Base-by-base conservation (phyloP, 345 rosid genomes). In the Diplotaxis tenuifolia region DNA sequence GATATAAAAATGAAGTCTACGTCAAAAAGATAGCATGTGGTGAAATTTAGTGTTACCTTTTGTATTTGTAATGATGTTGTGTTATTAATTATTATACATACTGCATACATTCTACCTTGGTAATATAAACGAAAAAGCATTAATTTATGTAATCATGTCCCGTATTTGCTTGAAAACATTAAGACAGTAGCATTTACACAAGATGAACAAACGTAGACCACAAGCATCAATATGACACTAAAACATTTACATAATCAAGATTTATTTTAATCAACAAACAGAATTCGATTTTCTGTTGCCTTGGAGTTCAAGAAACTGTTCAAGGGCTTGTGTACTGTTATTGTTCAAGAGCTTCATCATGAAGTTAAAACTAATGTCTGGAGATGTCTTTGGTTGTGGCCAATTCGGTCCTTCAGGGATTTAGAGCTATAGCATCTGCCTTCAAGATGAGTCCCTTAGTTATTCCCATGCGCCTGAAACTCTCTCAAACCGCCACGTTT, bases 331-430 rank as follows among this genome's bases (percentile, higher is more conserved):
- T n/a, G 75, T 42, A 61, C 47, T 71, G 32, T 81, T 77, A 64
- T 70, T 60, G 77, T 79, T 83, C 40, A 93, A 69, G 66, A 92
- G 97, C 82, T 95, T 95, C 96, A 90, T 90, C 99, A 95, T 95
- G 80, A 95, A 88, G 82, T 32, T 76, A 78, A 88, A 90, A 65
- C 80, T 83, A 21, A 86, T 25, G 73, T 87, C 92, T 0, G 91
- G 92, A 2, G 94, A 72, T 9, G 85, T 87, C 83, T 70, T 87
- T 0, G 96, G 99, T 49, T 75, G 77, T 1, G 97, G 97, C 96
- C 96, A 92, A 62, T 80, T 85, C 11, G 96, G 96, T 58, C 94
- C 92, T 71, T 85, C 91, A 0, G 97, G 94, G 47, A 86, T 90
- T 81, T 83, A 95, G 70, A 83, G 79, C 80, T 79, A 85, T 83